Conservation (phyloP, 2,329 filamentous ascomycete genomes). For the Raffaelea arxii region DNA sequence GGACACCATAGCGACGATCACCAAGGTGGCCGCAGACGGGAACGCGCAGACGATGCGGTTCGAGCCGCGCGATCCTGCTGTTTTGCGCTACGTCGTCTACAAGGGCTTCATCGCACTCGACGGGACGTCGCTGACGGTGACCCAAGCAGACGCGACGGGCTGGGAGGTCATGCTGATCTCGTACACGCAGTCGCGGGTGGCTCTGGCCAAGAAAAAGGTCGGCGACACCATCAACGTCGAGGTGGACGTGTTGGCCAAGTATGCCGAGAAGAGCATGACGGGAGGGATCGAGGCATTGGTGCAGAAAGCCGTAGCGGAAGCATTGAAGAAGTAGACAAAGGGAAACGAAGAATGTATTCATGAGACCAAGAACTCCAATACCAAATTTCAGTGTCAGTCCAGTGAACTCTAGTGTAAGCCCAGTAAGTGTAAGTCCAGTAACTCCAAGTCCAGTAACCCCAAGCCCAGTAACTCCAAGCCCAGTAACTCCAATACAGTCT, state of each 20-base stretch:
- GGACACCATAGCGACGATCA: constrained; percentile 74
- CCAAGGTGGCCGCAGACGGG: constrained; percentile 66
- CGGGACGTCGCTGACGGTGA: constrained; percentile 89
- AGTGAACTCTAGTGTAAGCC: too few relatives aligned
- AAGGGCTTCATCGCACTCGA: constrained; percentile 95
- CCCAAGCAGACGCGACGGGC: constrained; percentile 66
- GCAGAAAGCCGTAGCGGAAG: constrained; percentile 64
- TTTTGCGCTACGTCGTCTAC: constrained; percentile 84
- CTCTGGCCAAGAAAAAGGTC: constrained; percentile 65
- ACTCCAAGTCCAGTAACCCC: too few relatives aligned
- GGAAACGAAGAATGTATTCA: too few relatives aligned
- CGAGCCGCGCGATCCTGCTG: constrained; percentile 49
- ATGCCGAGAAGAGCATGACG: constrained; percentile 79
- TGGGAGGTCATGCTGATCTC: constrained; percentile 98
- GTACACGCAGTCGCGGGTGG: constrained; percentile 89
- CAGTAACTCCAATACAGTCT: too few relatives aligned
- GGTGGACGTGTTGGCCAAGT: constrained; percentile 81
- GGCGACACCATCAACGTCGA: constrained; percentile 86
- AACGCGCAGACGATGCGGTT: constrained; percentile 86
- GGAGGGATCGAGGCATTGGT: constrained; percentile 65
- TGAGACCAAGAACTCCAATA: too few relatives aligned
- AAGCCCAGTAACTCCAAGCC: too few relatives aligned
- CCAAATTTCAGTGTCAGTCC: too few relatives aligned
- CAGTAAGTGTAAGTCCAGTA: too few relatives aligned
- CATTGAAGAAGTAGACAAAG: constrained; percentile 31